Evolutionary conservation across 2,329 filamentous ascomycete species (phyloP), one percentile per base, ranked within the genome.

Genomic region (Dothideomycetidae sp.): DNA sequence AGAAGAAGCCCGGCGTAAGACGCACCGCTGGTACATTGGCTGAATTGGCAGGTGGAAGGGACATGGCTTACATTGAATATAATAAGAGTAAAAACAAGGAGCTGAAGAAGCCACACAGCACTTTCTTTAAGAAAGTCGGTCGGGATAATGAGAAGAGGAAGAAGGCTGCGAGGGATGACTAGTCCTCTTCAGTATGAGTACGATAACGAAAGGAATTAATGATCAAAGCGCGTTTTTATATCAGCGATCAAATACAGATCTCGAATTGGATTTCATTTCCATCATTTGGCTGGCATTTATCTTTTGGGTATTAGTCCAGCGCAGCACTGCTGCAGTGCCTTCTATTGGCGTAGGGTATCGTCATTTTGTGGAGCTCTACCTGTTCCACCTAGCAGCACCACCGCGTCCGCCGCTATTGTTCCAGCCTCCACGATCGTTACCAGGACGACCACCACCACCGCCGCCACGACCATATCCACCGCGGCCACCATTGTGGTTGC

Each of bases 21-120:
- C 72, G 90, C 42, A 92, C 81, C 17, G 90, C 86, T 1, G 88
- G 85, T 15, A 84, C 77, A 10, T 67, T 98, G 39, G 79, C 78
- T 35, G 86, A 92, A 49, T 68, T 94, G 39, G 84, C 81, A 39
- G 90, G 90, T 40, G 90, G 86, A 1, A 82, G 93, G 54, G 83
- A 92, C 54, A 96, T 98, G 90, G 86, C 88, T n/a, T 96, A 68
- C 44, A 57, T 65, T 41, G 66, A 69, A 53, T 63, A 61, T 42
- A 58, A 58, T 29, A 64, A 56, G 52, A 60, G 57, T 37, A 53
- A 53, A 35, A 67, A 67, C 42, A 66, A 64, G 49, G 58, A 63
- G 33, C 49, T 66, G 29, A 62, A 60, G 45, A 53, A 53, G 45
- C 45, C 55, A 28, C 53, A 59, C 36, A 66, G 61, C 42, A 46